Evolutionary conservation across 1,139 yeast genomes (phyloP), one percentile per base, ranked within the genome.

Genomic region (Pichia cactophila): DNA sequence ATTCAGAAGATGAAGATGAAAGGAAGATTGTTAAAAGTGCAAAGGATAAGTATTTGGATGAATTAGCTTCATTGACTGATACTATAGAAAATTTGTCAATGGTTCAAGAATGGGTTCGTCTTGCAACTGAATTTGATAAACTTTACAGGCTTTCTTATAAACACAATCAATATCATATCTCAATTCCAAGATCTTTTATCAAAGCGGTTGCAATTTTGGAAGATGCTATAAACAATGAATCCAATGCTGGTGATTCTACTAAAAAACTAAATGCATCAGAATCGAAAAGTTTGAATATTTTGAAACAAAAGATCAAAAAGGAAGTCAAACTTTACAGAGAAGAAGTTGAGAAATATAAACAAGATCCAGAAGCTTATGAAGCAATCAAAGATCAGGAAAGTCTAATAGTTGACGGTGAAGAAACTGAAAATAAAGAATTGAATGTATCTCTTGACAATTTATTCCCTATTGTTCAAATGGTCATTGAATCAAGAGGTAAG

Each of bases 401-500:
- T 14, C 23, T 46, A 5, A 40, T 49, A 36, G 57, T 61, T 20
- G 63, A 65, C 14, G 49, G 44, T 20, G 45, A 51, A 17, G 53
- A 65, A 49, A 36, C 45, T 28, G 45, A 51, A 16, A 61, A 69
- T 26, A 53, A 72, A 20, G 72, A 68, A 45, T 72, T 73, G 56
- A 62, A 60, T 16, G 68, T 66, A 42, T 43, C 52, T 9, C 28
- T 42, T 44, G 50, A 45, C 17, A 51, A 49, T 26, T 82, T 90
- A 49, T 88, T 90, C 73, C 74, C 82, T 53, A 80, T 86, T 42
- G 75, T 92, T 65, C 80, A 83, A 65, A 71, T 80, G 49, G 82
- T 94, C 54, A 73, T 86, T 56, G 98, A 92, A 68, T 77, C 90
- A 46, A 84, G 98, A 70, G 98, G 98, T 74, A 90, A 90, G 74